Evolutionary conservation across 371 early-diverging fungal species (phyloP).

Genomic region (Mortierella sp.): DNA sequence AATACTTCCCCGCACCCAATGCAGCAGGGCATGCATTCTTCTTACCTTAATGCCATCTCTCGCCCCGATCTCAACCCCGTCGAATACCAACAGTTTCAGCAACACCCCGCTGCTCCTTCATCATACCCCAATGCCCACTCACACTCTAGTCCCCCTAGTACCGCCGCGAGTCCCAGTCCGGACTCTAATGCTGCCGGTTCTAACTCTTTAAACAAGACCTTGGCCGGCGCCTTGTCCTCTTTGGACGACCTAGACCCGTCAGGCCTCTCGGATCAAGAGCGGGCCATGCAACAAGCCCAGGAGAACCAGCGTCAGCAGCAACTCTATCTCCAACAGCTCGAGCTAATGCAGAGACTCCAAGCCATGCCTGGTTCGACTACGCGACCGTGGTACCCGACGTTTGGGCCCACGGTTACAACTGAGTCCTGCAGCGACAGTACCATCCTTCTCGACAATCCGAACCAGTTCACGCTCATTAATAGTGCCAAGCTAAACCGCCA

Average conservation of each 20-base stretch:
- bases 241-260: too few species aligned
- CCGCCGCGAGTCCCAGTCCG: too few species aligned
- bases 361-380: constrained; percentile 48
- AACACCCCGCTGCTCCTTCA: background rate
- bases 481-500: constrained; percentile 38
- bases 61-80: constrained; percentile 24
- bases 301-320: constrained; percentile 48
- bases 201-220: too few species aligned
- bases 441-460: constrained; percentile 43
- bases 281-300: constrained; percentile 28
- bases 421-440: constrained; percentile 44
- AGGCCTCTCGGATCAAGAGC: constrained; percentile 20
- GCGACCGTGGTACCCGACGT: constrained; percentile 50
- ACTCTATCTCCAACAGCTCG: constrained; percentile 40
- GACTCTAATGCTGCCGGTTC: too few species aligned
- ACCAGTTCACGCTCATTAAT: constrained; percentile 41
- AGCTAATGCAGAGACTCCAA: constrained; percentile 44
- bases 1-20: constrained; percentile 17
- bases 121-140: background rate
- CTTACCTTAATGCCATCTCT: constrained; percentile 43
- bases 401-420: constrained; percentile 45
- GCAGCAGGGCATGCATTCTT: constrained; percentile 43
- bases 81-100: constrained; percentile 8
- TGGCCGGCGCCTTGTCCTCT: too few species aligned
- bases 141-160: background rate